Conservation (phyloP, 129 eudicot species). For the Pulicaria dysenterica region DNA sequence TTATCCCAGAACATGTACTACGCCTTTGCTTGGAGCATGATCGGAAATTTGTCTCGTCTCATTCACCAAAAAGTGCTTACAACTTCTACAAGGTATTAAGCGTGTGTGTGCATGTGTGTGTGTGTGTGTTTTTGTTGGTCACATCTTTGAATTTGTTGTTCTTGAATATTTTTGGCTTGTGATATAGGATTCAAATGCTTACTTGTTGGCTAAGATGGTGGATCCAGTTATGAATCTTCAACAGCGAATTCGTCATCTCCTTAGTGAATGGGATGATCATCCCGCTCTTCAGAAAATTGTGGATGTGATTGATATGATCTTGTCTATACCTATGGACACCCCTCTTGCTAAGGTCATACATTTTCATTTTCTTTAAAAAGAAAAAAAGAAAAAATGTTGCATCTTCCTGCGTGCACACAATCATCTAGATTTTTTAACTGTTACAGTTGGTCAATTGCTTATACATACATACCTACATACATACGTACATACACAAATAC, state of each 20-base stretch:
- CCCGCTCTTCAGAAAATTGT: conserved; percentile 82
- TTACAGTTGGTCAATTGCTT: conserved; percentile 4
- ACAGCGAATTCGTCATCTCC: conserved; percentile 44
- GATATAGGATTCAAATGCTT: conserved; percentile 73
- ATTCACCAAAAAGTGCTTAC: conserved; percentile 41
- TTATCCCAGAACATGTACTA: conserved; percentile 78
- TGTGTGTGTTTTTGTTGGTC: neutral
- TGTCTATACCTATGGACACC: conserved; percentile 74
- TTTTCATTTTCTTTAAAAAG: neutral
- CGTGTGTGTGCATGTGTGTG: neutral
- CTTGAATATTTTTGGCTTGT: conserved; percentile 12
- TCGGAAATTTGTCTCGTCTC: conserved; percentile 34
- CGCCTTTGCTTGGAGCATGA: conserved; percentile 88
- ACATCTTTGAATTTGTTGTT: neutral
- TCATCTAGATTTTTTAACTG: neutral
- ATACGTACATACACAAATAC: no score
- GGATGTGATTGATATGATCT: conserved; percentile 78
- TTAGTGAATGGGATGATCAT: conserved; percentile 80
- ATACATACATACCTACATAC: no score
- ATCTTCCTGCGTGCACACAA: neutral
- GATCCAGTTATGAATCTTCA: conserved; percentile 56
- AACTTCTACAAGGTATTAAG: conserved; percentile 77
- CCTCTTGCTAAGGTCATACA: conserved; percentile 84
- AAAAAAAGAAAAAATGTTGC: neutral
- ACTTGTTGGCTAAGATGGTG: conserved; percentile 73